phyloP scores from a whole-genome alignment of 495 filamentous ascomycete species.

The Elasticomyces elasticus region DNA sequence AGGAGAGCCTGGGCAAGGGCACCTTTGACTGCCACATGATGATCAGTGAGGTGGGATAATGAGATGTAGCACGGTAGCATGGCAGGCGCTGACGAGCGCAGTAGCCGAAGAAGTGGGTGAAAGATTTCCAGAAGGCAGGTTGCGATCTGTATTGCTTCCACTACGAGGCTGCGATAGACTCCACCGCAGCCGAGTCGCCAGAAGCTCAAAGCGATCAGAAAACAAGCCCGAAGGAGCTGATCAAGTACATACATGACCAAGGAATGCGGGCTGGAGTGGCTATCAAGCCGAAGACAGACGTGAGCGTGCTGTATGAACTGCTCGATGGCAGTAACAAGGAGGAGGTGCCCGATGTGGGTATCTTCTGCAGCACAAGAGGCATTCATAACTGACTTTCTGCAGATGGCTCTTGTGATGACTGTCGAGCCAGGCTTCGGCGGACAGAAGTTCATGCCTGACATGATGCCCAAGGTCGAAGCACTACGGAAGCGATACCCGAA shows the following conservation, averaged over 20 bases:
- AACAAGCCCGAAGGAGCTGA: constrained; percentile 74
- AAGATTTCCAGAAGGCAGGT: constrained; percentile 83
- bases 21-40: constrained; percentile 99
- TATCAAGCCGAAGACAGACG: constrained; percentile 84
- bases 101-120: constrained; percentile 95
- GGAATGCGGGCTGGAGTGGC: constrained; percentile 90
- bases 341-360: constrained; percentile 85
- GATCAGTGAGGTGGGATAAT: constrained; percentile 66
- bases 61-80: neutral
- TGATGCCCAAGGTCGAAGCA: constrained; percentile 83
- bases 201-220: constrained; percentile 51
- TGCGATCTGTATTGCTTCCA: constrained; percentile 99
- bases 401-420: constrained; percentile 99
- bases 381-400: neutral
- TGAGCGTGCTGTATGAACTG: constrained; percentile 84
- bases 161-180: constrained; percentile 87
- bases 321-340: constrained; percentile 57
- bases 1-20: constrained; percentile 53
- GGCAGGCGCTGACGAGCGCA: constrained; percentile 11
- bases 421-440: constrained; percentile 96
- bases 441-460: constrained; percentile 94
- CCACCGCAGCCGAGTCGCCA: constrained; percentile 72
- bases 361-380: neutral
- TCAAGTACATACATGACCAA: constrained; percentile 76
- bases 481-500: constrained; percentile 77